Percentiles rank a stretch among this genome's conserved stretches.
Evolutionary conservation across 1,284 basidiomycete species (phyloP).

Genomic region (Ceratobasidium sp.): DNA sequence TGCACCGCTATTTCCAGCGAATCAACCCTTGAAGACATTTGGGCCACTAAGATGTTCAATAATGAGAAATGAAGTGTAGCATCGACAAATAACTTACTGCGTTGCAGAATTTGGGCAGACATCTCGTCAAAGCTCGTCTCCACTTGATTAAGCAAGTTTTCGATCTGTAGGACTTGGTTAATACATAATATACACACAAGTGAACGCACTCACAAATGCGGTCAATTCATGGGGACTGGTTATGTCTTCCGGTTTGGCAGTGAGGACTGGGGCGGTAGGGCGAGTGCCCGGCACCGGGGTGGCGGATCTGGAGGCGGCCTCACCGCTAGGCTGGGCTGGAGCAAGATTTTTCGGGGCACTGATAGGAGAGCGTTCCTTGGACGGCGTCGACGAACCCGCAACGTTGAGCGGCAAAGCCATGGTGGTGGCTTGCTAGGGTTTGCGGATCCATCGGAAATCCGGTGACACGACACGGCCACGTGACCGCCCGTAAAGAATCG

Average conservation of each 20-base stretch:
- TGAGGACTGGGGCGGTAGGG: slow-evolving; percentile 5
- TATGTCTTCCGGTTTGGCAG: slow-evolving; percentile 46
- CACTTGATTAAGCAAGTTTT: slow-evolving; percentile 75
- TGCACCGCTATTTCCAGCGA: slow-evolving; percentile 79
- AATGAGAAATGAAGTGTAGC: slow-evolving; percentile 23
- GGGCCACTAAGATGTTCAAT: slow-evolving; percentile 63
- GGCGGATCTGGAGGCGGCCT: slow-evolving; percentile 13
- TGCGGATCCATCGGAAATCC: not conserved
- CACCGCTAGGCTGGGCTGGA: not conserved
- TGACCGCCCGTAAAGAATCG: not conserved
- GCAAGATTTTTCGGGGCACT: slow-evolving; percentile 25
- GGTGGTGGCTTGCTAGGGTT: slow-evolving; percentile 12
- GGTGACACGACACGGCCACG: slow-evolving; percentile 25
- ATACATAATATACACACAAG: not conserved
- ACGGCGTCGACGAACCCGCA: slow-evolving; percentile 28
- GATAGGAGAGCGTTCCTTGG: slow-evolving; percentile 40
- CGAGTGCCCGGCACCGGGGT: slow-evolving; percentile 26
- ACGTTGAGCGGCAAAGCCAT: slow-evolving; percentile 40
- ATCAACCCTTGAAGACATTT: slow-evolving; percentile 85
- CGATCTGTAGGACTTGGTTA: slow-evolving; percentile 61
- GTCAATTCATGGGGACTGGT: slow-evolving; percentile 74
- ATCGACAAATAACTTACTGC: slow-evolving; percentile 62
- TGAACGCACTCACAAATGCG: slow-evolving; percentile 68
- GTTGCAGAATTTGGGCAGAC: slow-evolving; percentile 78
- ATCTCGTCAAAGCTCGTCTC: slow-evolving; percentile 83